Evolutionary conservation across 2,329 filamentous ascomycete species (phyloP), one percentile per base, ranked within the genome.

Genomic region (Ophiostoma sp.): DNA sequence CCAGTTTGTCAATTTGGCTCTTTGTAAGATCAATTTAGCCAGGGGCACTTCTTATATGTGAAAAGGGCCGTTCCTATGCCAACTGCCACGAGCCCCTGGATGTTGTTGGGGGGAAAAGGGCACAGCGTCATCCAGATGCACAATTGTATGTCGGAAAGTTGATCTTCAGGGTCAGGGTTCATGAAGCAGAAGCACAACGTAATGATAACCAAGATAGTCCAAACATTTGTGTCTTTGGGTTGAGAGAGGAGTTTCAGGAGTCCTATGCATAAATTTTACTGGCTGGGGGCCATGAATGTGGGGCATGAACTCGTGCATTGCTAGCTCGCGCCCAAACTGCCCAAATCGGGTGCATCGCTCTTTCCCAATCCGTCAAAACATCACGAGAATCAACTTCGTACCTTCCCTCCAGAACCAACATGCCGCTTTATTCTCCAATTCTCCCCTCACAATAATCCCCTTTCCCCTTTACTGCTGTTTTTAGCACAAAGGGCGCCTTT

Each of bases 291-390:
- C 15, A 48, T 48, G 15, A 19, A 17, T 48, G 42, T 48, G 42
- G 42, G 42, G 50, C 50, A 8, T 15, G 7, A 25, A 19, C 6
- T n/a, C 31, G 8, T 39, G 33, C 31, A 9, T 22, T 5, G 19
- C 57, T 64, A 33, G 57, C 31, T 25, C 19, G 31, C 8, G 59
- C 36, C n/a, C 12, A 25, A 39, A 33, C 33, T 19, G n/a, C 36
- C 36, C 22, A 42, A 17, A 12, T 28, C 45, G 36, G 61, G 8
- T 17, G 61, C 61, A 64, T 64, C 61, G 61, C 36, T 28, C 36
- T 66, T 66, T 28, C 61, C 61, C 36, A 8, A 66, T 66, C 22
- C 36, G 39, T 28, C 61, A 28, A 66, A 66, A 45, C 61, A 66
- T 66, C 61, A 22, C 36, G 61, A 66, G 36, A 25, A 9, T 17